A percentile compares a stretch with the other conserved stretches of the same genome.
phyloP scores from a whole-genome alignment of 495 filamentous ascomycete species.

The Penicillium paradoxum region DNA sequence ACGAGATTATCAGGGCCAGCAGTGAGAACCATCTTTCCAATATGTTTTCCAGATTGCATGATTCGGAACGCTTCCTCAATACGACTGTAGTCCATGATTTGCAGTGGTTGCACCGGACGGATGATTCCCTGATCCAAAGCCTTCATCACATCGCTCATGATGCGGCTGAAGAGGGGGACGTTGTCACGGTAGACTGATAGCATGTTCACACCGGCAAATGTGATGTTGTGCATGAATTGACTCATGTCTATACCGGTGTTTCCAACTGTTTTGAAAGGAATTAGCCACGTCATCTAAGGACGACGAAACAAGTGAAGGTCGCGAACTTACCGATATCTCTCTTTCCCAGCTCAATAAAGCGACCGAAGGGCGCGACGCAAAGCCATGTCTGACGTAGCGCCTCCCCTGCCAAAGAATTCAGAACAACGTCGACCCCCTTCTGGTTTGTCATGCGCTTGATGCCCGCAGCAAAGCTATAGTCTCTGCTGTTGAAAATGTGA shows the following conservation, averaged over 20 bases:
- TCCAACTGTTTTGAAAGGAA: background rate
- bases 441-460: constrained; percentile 38
- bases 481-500: constrained; percentile 53
- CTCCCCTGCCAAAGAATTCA: constrained; percentile 45
- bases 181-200: background rate
- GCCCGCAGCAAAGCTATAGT: constrained; percentile 32
- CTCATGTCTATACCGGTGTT: constrained; percentile 18
- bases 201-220: constrained; percentile 1
- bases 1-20: constrained; percentile 19
- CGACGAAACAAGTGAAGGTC: too few relatives aligned
- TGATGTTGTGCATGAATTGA: background rate
- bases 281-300: too few relatives aligned
- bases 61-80: constrained; percentile 47
- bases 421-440: constrained; percentile 50
- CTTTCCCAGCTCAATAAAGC: constrained; percentile 51
- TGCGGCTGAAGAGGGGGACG: too few relatives aligned
- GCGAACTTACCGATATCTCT: constrained; percentile 23
- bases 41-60: constrained; percentile 49
- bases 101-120: too few relatives aligned
- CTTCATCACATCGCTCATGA: too few relatives aligned
- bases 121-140: too few relatives aligned
- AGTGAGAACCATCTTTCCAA: constrained; percentile 56
- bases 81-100: too few relatives aligned
- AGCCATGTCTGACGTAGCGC: constrained; percentile 34
- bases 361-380: constrained; percentile 44